These are phyloP conservation scores for Poteriospumella lacustris DNA, from an alignment of 108 stramenopile species.

Conservation along the genomic window DNA sequence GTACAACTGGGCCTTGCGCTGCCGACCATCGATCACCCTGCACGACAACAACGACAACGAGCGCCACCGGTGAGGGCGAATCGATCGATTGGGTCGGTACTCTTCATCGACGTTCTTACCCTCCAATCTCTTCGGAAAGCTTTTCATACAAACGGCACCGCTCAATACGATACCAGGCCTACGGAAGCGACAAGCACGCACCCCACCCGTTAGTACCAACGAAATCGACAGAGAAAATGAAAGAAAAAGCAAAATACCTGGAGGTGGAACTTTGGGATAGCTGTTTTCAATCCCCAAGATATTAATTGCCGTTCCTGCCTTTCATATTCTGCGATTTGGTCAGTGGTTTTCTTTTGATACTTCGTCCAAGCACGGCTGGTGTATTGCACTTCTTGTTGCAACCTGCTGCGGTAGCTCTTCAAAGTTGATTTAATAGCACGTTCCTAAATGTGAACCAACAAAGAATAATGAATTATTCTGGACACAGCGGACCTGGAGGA, in stretches of 20 bases:
- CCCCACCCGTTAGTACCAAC: not conserved
- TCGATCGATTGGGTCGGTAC: not conserved
- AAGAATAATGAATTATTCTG: no score
- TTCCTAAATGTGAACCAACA: no score
- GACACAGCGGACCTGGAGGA: no score
- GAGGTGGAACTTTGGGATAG: not conserved
- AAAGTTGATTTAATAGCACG: no score
- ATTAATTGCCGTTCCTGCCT: not conserved
- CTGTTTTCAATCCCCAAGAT: not conserved
- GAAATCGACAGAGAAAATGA: not conserved
- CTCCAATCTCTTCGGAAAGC: not conserved
- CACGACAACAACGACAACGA: not conserved
- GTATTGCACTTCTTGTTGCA: not conserved
- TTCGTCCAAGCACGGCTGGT: not conserved
- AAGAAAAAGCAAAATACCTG: not conserved
- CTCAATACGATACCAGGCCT: conserved; percentile 4
- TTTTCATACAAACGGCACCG: not conserved
- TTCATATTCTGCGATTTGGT: not conserved
- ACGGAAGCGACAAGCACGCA: not conserved
- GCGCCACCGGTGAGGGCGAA: not conserved
- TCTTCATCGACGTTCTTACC: not conserved
- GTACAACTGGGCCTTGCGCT: not conserved
- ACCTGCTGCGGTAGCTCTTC: no score
- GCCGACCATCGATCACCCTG: not conserved
- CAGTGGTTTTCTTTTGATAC: not conserved